Evolutionary conservation across 768 basidiomycete genomes (phyloP), one percentile per base, ranked within the genome.

Genomic region (Phanerochaete carnosa): DNA sequence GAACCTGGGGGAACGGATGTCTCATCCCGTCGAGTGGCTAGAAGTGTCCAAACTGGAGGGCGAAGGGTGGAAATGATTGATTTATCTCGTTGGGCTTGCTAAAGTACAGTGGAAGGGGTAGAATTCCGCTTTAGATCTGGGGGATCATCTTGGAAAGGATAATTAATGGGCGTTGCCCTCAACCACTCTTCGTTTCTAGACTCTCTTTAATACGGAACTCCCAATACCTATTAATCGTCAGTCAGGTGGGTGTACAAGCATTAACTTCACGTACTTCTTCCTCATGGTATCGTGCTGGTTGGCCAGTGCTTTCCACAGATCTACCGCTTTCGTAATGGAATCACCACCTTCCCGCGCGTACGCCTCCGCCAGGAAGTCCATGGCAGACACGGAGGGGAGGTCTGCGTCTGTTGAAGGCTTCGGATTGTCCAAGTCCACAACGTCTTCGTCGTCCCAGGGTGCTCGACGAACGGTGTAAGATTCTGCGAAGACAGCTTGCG

Each of bases 351-450:
- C 79, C 35, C 78, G 74, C 66, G 89, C 88, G 66, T 85, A 79
- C 1, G 87, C 79, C 68, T 95, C 92, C 0, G 93, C 94, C 62
- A 94, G 64, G 72, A 95, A 93, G 71, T 96, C 94, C 50, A 95
- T 76, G 9, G 95, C 95, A 23, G 86, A 79, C 5, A 83, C 77
- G 58, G 90, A 89, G 2, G 95, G 94, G 8, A 96, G 75, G 43
- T 90, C 80, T 3, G 94, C 89, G 30, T 77, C 79, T 50, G 74
- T 71, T 3, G 81, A 77, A 0, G 92, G 92, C 0, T 78, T 79
- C 2, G 90, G 92, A 66, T 90, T 87, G 61, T 93, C 89, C 29
- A 92, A 76, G 70, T 93, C 89, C 22, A 81, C 61, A 1, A 91
- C 82, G 22, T 86, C 77, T 47, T 80, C 82, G 12, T 63, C 62